A percentile compares a stretch with the other conserved stretches of the same genome.
Conservation (phyloP, 345 rosid genomes). For the Odontarrhena argentea region DNA sequence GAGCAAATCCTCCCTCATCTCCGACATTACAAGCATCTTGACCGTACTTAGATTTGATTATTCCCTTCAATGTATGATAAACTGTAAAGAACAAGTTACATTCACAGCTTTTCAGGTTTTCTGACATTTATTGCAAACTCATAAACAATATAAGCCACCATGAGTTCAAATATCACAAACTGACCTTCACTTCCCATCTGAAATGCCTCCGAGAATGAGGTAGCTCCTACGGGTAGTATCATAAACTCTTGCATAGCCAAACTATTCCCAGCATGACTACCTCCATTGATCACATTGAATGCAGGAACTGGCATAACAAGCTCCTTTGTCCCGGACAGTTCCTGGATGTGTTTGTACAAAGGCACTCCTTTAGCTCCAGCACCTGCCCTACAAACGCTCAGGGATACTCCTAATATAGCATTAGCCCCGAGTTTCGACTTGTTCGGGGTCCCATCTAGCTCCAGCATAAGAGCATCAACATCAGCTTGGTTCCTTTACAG, state of each 20-base stretch:
- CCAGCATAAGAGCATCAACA: constrained; percentile 87
- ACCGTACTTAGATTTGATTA: constrained; percentile 86
- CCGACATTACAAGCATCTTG: constrained; percentile 99
- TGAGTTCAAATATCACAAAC: constrained; percentile 18
- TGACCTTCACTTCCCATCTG: constrained; percentile 97
- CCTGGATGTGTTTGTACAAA: constrained; percentile 91
- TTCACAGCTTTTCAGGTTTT: background rate
- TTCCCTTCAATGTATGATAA: constrained; percentile 84
- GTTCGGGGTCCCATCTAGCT: constrained; percentile 86
- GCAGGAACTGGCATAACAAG: constrained; percentile 99
- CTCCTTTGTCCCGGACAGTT: constrained; percentile 81
- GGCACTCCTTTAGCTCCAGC: constrained; percentile 95
- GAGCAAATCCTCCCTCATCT: constrained; percentile 99
- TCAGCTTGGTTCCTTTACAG: constrained; percentile 75
- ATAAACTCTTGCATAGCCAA: constrained; percentile 99
- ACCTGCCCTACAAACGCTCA: constrained; percentile 93
- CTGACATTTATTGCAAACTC: constrained; percentile 13
- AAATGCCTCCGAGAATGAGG: constrained; percentile 83
- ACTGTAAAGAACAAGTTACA: constrained; percentile 48
- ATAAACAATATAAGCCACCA: background rate
- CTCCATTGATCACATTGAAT: constrained; percentile 93
- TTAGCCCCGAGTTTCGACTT: constrained; percentile 91
- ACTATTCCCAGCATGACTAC: constrained; percentile 96
- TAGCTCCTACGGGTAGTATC: constrained; percentile 93
- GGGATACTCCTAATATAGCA: constrained; percentile 92